These are phyloP conservation scores for Tribonema minus DNA, from an alignment of 108 stramenopile genomes.

Conservation along the genomic window DNA sequence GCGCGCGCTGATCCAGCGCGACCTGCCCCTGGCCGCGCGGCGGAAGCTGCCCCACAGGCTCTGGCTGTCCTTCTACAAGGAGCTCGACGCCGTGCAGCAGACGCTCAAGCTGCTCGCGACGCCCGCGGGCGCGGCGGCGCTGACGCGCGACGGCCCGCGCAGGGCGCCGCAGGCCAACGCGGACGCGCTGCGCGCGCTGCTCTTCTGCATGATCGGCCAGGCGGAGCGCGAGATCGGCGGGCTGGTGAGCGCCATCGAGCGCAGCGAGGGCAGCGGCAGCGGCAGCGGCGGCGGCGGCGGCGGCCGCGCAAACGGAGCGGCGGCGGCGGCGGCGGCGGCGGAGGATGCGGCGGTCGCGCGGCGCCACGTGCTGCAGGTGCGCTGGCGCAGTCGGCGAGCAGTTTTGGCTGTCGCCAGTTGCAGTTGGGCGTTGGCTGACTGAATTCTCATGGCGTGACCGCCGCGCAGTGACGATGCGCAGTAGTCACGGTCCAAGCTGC, in stretches of 20 bases:
- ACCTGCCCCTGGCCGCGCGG: constrained; percentile 2
- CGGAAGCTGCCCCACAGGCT: constrained; percentile 23
- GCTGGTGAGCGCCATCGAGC: constrained; percentile 21
- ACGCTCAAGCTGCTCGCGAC: constrained; percentile 3
- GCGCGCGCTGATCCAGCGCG: constrained; percentile 9
- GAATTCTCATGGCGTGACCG: too few species aligned
- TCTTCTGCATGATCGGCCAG: constrained; percentile 7
- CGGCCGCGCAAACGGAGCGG: background rate
- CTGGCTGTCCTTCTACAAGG: constrained; percentile 36
- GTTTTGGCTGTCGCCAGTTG: too few species aligned
- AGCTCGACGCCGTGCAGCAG: constrained; percentile 29
- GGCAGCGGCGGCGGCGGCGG: background rate
- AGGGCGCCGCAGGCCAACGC: background rate
- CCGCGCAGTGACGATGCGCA: too few species aligned
- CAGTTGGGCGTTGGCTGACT: too few species aligned
- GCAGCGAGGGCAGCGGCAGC: background rate
- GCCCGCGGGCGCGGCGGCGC: background rate
- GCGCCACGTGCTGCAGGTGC: background rate
- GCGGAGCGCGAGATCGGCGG: constrained; percentile 23
- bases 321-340: background rate
- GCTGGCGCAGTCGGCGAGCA: too few species aligned
- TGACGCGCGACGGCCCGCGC: background rate
- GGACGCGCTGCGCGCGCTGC: constrained; percentile 16
- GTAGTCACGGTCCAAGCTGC: too few species aligned
- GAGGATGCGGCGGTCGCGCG: background rate